Evolutionary conservation across 2,329 filamentous ascomycete species (phyloP).

Genomic region (Iodosphaeria phyllophila): DNA sequence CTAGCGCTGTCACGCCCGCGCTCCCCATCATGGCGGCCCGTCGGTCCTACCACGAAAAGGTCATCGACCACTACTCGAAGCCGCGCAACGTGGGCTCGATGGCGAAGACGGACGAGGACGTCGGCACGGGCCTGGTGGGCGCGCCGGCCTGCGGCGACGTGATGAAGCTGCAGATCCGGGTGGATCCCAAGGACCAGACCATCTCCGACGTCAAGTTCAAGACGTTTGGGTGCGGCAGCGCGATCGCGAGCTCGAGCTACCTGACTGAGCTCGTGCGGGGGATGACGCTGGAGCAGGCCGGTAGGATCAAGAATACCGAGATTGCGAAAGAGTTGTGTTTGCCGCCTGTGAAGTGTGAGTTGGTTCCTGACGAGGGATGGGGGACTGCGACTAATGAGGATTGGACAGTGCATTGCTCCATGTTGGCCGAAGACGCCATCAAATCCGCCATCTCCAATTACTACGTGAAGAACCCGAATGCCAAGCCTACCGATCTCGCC

Average conservation of each 20-base stretch:
- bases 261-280: constrained; percentile 86
- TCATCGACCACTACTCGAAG: constrained; percentile 68
- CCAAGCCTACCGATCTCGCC: constrained; percentile 54
- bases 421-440: constrained; percentile 85
- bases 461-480: constrained; percentile 75
- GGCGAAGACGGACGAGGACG: constrained; percentile 50
- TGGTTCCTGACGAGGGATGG: neutral
- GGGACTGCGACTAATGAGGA: constrained; percentile 5
- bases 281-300: constrained; percentile 90
- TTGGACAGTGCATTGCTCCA: constrained; percentile 62
- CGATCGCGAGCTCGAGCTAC: constrained; percentile 89
- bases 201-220: constrained; percentile 74
- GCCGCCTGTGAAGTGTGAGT: constrained; percentile 57
- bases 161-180: constrained; percentile 82
- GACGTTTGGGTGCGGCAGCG: constrained; percentile 65
- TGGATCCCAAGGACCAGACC: constrained; percentile 54
- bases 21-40: constrained; percentile 6
- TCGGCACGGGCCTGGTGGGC: constrained; percentile 62
- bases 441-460: constrained; percentile 84
- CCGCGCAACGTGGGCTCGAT: constrained; percentile 66
- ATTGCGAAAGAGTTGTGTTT: constrained; percentile 86
- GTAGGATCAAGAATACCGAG: constrained; percentile 87
- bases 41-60: constrained; percentile 34
- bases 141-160: constrained; percentile 86
- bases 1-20: too few relatives aligned